Base-by-base conservation (phyloP, 1,284 basidiomycete species). In the Retiboletus fuscus region DNA sequence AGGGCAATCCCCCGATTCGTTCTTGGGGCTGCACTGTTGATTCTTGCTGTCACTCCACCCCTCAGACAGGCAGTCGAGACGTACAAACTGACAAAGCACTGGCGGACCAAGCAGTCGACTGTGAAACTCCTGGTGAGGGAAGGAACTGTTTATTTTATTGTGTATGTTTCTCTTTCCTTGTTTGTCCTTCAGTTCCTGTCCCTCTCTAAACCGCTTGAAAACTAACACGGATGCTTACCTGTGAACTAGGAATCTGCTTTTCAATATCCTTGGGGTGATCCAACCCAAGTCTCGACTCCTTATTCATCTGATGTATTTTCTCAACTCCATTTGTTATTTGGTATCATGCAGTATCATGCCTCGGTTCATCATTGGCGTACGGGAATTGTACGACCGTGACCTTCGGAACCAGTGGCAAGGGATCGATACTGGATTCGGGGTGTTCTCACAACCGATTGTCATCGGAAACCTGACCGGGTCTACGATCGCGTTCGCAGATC, bases 101-200 rank as follows among this genome's bases (percentile, higher is more conserved):
- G 74, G 72, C 24, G 62, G n/a, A 63, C 39, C 3, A 78, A 69
- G 34, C 61, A 53, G 3, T 64, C 57, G 16, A 67, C 24, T 41
- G 18, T 75, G 44, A 44, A 30, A 2, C 26, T 74, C 5, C 68
- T 77, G 18, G 61, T 67, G 28, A 67, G 60, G 12, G 76, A 79
- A 20, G 76, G 76, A 7, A 24, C 62, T 5, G 12, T 69, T 18
- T 77, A 77, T 43, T 78, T 77, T 47, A 5, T 69, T 6, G 44
- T 78, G 75, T 76, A 49, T 11, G 77, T 68, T 13, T 28, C 44
- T 41, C 26, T 53, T 24, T 15, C 18, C 41, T n/a, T 7, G 5
- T 39, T 34, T 34, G 34, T 34, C 34, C 30, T 47, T 16, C 15
- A 3, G 26, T 43, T 41, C 6, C 11, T 3, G n/a, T 24, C 22